These are phyloP conservation scores for Aspergillus unguis DNA, from an alignment of 2,329 filamentous ascomycete genomes.

Conservation along the genomic window DNA sequence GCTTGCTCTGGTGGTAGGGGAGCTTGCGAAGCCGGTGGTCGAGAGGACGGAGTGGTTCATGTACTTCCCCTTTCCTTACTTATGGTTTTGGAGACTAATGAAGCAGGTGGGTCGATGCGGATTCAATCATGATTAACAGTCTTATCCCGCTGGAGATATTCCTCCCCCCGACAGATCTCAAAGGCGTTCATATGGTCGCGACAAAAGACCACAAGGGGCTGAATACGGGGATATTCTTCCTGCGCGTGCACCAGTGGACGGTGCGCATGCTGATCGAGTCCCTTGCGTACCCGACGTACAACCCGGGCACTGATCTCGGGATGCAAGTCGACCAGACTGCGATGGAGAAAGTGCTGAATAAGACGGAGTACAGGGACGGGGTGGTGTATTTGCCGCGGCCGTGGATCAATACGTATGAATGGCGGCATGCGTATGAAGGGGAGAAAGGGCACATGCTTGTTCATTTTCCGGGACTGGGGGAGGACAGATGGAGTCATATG, in stretches of 20 bases:
- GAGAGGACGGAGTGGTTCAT: slow-evolving; percentile 37
- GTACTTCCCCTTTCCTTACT: too few relatives aligned
- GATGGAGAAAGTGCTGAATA: slow-evolving; percentile 21
- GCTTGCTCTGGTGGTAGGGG: slow-evolving; percentile 29
- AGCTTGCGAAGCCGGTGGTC: slow-evolving; percentile 30
- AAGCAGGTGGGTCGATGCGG: slow-evolving; percentile 32
- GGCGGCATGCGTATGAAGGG: slow-evolving; percentile 26
- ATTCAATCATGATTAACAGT: slow-evolving; percentile 32
- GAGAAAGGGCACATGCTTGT: slow-evolving; percentile 28
- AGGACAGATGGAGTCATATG: slow-evolving; percentile 27
- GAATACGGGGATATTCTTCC: slow-evolving; percentile 32
- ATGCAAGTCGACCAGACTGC: slow-evolving; percentile 21
- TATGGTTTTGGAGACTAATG: not conserved
- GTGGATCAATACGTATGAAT: slow-evolving; percentile 30
- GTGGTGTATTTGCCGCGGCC: slow-evolving; percentile 21
- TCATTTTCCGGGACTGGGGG: slow-evolving; percentile 28
- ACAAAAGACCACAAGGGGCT: slow-evolving; percentile 31
- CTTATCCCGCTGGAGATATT: slow-evolving; percentile 31
- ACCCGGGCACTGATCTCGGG: slow-evolving; percentile 20
- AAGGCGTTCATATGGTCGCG: slow-evolving; percentile 30
- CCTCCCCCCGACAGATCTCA: slow-evolving; percentile 27
- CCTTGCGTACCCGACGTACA: slow-evolving; percentile 24
- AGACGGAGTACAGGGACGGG: slow-evolving; percentile 16
- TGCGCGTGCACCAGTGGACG: slow-evolving; percentile 32
- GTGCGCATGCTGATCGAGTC: slow-evolving; percentile 27